Conservation (phyloP, 495 filamentous ascomycete species). For the Pyrenula aspistea region DNA sequence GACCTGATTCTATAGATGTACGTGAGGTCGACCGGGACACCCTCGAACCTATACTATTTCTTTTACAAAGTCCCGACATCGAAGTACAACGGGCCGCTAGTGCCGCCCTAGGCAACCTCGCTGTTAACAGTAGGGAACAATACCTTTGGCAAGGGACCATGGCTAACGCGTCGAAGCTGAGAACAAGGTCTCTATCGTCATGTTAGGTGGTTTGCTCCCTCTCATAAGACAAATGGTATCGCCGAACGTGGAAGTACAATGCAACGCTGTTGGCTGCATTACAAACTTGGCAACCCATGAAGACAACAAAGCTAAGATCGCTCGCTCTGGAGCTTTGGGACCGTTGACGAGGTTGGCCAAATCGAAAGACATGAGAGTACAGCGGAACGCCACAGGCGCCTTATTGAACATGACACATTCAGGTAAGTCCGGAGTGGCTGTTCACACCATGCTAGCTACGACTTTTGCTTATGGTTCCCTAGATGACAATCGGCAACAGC, state of each 20-base stretch:
- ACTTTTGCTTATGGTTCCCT: neutral
- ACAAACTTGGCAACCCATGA: constrained; percentile 97
- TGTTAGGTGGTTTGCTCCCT: constrained; percentile 78
- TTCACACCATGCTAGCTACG: neutral
- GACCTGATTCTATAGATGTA: constrained; percentile 53
- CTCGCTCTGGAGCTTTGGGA: constrained; percentile 80
- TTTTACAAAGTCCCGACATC: constrained; percentile 88
- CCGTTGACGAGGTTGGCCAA: constrained; percentile 87
- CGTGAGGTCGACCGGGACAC: constrained; percentile 91
- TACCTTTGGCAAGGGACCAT: constrained; percentile 1
- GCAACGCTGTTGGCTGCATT: constrained; percentile 97
- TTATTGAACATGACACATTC: constrained; percentile 99
- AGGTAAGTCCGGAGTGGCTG: constrained; percentile 40
- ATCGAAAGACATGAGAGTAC: constrained; percentile 97
- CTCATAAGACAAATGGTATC: constrained; percentile 98
- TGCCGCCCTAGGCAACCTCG: constrained; percentile 89
- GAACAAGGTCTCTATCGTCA: constrained; percentile 93
- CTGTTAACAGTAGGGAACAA: constrained; percentile 73
- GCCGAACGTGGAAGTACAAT: constrained; percentile 97
- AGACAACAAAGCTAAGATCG: constrained; percentile 98
- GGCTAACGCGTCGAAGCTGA: constrained; percentile 59
- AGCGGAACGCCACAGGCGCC: constrained; percentile 93
- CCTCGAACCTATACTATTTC: constrained; percentile 87
- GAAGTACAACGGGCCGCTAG: constrained; percentile 96
- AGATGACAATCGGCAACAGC: constrained; percentile 96